These are phyloP conservation scores for Nevesoporus exiguus DNA, from an alignment of 768 basidiomycete species.

Conservation along the genomic window DNA sequence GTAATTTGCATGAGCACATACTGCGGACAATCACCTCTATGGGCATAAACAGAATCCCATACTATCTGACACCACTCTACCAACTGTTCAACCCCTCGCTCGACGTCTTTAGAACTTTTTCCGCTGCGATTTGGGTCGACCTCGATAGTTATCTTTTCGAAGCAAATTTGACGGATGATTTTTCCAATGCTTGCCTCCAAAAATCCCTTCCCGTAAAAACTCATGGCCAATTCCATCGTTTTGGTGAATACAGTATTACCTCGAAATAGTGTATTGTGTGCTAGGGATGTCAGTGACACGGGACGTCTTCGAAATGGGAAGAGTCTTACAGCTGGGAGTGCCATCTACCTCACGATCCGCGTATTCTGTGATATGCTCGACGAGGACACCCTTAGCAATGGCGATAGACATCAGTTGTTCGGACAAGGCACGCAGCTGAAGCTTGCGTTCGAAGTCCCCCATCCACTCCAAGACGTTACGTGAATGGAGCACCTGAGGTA, in stretches of 20 bases:
- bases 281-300: conserved; percentile 34
- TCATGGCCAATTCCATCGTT: conserved; percentile 77
- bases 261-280: conserved; percentile 71
- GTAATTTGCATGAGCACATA: conserved; percentile 36
- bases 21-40: conserved; percentile 70
- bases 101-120: conserved; percentile 57
- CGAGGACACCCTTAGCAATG: conserved; percentile 58
- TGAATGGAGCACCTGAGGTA: conserved; percentile 37
- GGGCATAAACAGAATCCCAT: conserved; percentile 79
- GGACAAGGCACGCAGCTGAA: conserved; percentile 63
- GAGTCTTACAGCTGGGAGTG: conserved; percentile 56
- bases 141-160: conserved; percentile 76
- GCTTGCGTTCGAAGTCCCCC: conserved; percentile 60
- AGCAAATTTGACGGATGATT: conserved; percentile 64
- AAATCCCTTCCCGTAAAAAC: conserved; percentile 76
- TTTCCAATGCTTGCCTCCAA: conserved; percentile 77
- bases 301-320: neutral
- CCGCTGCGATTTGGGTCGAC: conserved; percentile 72
- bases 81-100: conserved; percentile 64
- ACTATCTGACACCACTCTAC: conserved; percentile 77
- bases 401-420: conserved; percentile 65
- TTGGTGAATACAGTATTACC: conserved; percentile 68
- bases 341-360: conserved; percentile 69
- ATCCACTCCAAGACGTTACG: conserved; percentile 76
- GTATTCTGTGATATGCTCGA: conserved; percentile 67